A percentile compares a stretch with the other conserved stretches of the same genome.
Evolutionary conservation across 768 basidiomycete genomes (phyloP).

Genomic region (Pisolithus albus): DNA sequence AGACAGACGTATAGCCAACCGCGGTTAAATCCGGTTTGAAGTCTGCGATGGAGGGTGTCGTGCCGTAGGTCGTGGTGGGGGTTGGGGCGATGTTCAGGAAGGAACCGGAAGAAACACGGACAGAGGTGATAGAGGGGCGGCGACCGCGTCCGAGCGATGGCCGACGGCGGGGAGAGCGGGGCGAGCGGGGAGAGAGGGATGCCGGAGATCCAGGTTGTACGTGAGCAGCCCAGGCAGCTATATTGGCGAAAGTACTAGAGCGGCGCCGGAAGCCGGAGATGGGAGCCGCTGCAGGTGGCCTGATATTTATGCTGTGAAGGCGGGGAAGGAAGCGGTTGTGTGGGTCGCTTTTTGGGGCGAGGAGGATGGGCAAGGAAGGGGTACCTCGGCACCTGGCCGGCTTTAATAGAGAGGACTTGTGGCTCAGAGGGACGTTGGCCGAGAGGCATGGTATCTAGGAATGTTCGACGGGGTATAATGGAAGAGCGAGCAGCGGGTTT

Average conservation of each 20-base stretch:
- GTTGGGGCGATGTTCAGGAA: conserved; percentile 40
- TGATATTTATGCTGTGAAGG: conserved; percentile 2
- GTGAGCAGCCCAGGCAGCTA: conserved; percentile 54
- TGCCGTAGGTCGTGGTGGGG: conserved; percentile 27
- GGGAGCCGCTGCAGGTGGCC: conserved; percentile 15
- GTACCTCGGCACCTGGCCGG: conserved; percentile 21
- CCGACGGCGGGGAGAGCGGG: conserved; percentile 30
- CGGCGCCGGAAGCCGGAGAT: conserved; percentile 22
- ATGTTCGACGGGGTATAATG: background rate
- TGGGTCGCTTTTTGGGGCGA: conserved; percentile 31
- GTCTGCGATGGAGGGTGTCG: conserved; percentile 40
- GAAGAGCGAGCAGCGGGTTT: background rate
- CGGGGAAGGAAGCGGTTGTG: conserved; percentile 23
- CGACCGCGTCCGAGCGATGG: conserved; percentile 25
- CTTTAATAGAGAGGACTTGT: conserved; percentile 12
- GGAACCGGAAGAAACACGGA: conserved; percentile 37
- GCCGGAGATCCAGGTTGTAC: conserved; percentile 67
- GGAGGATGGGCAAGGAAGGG: conserved; percentile 40
- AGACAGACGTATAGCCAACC: conserved; percentile 61
- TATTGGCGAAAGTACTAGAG: conserved; percentile 43
- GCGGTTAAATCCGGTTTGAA: conserved; percentile 49
- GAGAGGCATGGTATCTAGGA: conserved; percentile 1
- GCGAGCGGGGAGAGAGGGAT: conserved; percentile 34
- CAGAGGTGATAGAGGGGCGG: conserved; percentile 33
- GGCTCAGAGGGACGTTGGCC: conserved; percentile 5